Percentiles rank a stretch among this genome's conserved stretches.
phyloP scores from a whole-genome alignment of 805 yeast species.

The Cyberlindnera subsufficiens region DNA sequence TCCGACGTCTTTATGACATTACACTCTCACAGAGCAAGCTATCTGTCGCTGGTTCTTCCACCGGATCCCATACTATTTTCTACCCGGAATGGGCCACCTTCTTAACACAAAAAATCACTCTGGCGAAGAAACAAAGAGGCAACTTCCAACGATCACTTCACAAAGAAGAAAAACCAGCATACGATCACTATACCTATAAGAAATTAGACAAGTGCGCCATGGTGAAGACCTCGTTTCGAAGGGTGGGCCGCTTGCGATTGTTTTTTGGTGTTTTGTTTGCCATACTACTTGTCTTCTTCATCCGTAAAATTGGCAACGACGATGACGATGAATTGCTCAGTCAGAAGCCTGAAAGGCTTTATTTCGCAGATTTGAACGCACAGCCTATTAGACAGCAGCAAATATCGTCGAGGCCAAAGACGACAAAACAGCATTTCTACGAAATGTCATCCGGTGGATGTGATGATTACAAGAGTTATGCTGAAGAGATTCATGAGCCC shows the following conservation, averaged over 20 bases:
- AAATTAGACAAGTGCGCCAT: not conserved
- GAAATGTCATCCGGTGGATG: conserved; percentile 30
- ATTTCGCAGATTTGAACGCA: conserved; percentile 1
- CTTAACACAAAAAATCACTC: no score
- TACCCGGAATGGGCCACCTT: no score
- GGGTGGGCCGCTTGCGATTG: not conserved
- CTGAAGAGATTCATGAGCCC: conserved; percentile 50
- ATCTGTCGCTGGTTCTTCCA: no score
- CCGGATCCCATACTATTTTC: no score
- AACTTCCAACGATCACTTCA: not conserved
- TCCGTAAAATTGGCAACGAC: conserved; percentile 10
- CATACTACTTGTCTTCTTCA: conserved; percentile 2
- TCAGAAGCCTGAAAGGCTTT: conserved; percentile 3
- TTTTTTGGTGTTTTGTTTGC: conserved; percentile 3
- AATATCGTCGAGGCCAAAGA: not conserved
- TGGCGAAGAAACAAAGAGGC: not conserved
- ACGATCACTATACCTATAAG: no score
- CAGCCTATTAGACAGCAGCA: conserved; percentile 2
- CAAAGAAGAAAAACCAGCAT: not conserved
- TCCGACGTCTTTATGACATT: no score
- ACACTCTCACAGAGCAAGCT: no score
- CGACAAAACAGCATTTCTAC: conserved; percentile 12
- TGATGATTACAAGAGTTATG: conserved; percentile 58
- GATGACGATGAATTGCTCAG: conserved; percentile 12
- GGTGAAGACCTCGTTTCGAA: conserved; percentile 1